These are phyloP conservation scores for Tilletia walkeri DNA, from an alignment of 1,284 basidiomycete species.

Conservation along the genomic window DNA sequence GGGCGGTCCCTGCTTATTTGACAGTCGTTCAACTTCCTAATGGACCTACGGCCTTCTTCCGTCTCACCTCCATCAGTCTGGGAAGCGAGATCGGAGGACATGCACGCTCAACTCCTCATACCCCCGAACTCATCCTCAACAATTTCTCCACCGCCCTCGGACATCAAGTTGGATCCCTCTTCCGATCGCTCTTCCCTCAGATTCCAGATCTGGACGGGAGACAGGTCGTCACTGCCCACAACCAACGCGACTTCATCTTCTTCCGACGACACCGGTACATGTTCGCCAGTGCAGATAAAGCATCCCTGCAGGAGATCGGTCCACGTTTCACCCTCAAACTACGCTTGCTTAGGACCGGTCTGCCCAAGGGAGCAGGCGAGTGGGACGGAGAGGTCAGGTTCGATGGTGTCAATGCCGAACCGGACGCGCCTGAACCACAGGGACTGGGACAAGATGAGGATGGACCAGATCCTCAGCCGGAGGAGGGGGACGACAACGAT, in stretches of 20 bases:
- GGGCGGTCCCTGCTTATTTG: conserved; percentile 70
- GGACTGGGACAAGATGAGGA: conserved; percentile 9
- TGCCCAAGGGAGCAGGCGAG: conserved; percentile 65
- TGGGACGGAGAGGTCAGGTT: conserved; percentile 71
- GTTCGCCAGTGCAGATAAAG: conserved; percentile 75
- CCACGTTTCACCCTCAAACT: conserved; percentile 95
- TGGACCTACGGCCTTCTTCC: conserved; percentile 95
- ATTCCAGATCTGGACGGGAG: conserved; percentile 93
- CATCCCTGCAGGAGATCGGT: conserved; percentile 94
- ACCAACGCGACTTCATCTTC: conserved; percentile 96
- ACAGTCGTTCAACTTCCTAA: conserved; percentile 85
- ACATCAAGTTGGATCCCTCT: conserved; percentile 85
- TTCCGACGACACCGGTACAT: conserved; percentile 95
- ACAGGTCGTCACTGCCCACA: conserved; percentile 95
- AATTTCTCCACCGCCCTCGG: conserved; percentile 92
- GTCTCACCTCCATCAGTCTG: conserved; percentile 80
- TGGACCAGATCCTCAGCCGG: not conserved
- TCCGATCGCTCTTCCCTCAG: conserved; percentile 92
- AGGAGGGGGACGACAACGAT: conserved; percentile 18
- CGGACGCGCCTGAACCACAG: not conserved
- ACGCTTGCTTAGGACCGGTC: conserved; percentile 79
- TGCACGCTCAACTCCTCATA: conserved; percentile 84
- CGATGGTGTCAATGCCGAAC: conserved; percentile 23
- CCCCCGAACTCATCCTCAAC: conserved; percentile 93
- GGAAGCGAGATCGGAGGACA: conserved; percentile 82